A percentile compares a stretch with the other conserved stretches of the same genome.
phyloP scores from a whole-genome alignment of 2,329 filamentous ascomycete genomes.

The Emydomyces testavorans region DNA sequence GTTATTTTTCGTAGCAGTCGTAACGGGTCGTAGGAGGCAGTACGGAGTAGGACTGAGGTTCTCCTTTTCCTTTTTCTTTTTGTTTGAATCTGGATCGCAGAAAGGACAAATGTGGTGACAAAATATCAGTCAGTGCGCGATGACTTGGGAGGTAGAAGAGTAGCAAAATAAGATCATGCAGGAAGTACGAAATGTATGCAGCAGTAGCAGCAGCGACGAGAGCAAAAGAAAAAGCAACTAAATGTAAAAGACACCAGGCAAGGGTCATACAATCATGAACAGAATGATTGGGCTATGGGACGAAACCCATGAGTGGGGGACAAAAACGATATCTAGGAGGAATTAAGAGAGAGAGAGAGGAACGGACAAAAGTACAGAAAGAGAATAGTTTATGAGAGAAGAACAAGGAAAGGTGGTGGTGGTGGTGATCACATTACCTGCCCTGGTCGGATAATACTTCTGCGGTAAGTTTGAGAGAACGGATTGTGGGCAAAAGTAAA shows the following conservation, averaged over 20 bases:
- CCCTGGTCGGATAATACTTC: constrained; percentile 9
- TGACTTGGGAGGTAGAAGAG: neutral
- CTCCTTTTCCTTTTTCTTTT: neutral
- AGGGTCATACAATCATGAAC: constrained; percentile 23
- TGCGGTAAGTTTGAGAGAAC: constrained; percentile 18
- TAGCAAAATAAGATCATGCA: constrained; percentile 4
- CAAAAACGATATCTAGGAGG: constrained; percentile 14
- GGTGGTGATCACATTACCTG: constrained; percentile 14
- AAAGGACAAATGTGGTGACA: constrained; percentile 1
- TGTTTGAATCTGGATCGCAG: constrained; percentile 1
- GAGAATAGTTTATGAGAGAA: constrained; percentile 1
- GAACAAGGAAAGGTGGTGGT: constrained; percentile 12
- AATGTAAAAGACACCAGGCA: constrained; percentile 13
- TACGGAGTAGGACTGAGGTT: too few relatives aligned
- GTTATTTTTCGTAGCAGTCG: constrained; percentile 17
- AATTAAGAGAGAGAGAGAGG: constrained; percentile 14
- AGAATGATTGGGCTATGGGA: constrained; percentile 18
- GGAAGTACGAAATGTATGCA: constrained; percentile 17
- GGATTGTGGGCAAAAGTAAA: constrained; percentile 8
- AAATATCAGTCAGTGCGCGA: constrained; percentile 11
- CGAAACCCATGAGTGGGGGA: constrained; percentile 9
- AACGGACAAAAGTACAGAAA: constrained; percentile 14
- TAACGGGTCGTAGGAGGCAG: constrained; percentile 26
- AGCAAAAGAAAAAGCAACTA: constrained; percentile 3
- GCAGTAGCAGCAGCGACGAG: neutral